Conservation (phyloP, 306 rosid species). For the Arachis hypogaea region DNA sequence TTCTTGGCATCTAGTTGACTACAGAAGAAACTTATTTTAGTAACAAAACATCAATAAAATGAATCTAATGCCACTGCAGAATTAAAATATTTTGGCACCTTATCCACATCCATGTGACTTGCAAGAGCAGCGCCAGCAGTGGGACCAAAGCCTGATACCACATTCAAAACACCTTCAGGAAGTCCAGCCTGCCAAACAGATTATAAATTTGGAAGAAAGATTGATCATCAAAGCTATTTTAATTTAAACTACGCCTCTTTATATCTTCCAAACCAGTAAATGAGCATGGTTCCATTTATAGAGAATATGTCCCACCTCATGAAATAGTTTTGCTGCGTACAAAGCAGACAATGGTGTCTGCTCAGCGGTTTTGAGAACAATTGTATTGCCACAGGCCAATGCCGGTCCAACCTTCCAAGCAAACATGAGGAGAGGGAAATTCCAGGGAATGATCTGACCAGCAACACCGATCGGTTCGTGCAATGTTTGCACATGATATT, state of each 20-base stretch:
- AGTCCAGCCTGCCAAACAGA: constrained; percentile 80
- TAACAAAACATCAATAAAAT: constrained; percentile 10
- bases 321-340: constrained; percentile 63
- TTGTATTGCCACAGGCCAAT: constrained; percentile 83
- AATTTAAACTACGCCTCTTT: background rate
- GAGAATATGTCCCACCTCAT: constrained; percentile 60
- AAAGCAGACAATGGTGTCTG: constrained; percentile 93
- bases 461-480: constrained; percentile 96
- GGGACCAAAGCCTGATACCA: constrained; percentile 91
- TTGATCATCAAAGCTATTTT: background rate
- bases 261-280: background rate
- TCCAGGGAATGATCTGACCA: constrained; percentile 98
- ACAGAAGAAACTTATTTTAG: constrained; percentile 3
- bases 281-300: too few species aligned
- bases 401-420: constrained; percentile 95
- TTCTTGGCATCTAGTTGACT: constrained; percentile 21
- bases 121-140: constrained; percentile 95
- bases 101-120: constrained; percentile 93
- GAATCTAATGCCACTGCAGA: background rate
- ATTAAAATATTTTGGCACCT: constrained; percentile 56
- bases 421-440: constrained; percentile 91
- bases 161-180: constrained; percentile 83
- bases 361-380: constrained; percentile 90
- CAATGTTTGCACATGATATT: constrained; percentile 74
- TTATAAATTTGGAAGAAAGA: constrained; percentile 30